Evolutionary conservation across 305 asterid genomes (phyloP).

Genomic region (Euphrasia arctica): DNA sequence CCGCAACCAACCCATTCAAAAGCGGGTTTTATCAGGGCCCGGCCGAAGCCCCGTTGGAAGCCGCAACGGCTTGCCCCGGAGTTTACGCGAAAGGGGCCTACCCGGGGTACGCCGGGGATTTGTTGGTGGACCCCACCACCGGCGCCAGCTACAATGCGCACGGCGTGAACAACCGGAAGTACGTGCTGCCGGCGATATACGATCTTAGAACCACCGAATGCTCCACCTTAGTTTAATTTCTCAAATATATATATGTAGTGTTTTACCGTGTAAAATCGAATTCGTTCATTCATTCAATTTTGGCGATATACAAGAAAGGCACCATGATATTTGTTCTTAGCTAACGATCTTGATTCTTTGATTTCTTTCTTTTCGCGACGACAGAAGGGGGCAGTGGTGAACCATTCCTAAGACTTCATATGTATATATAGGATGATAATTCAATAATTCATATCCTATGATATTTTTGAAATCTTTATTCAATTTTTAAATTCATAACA

Average conservation of each 20-base stretch:
- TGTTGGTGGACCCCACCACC: constrained; percentile 43
- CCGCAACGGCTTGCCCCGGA: constrained; percentile 44
- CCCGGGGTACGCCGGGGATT: constrained; percentile 54
- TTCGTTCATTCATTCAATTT: constrained; percentile 17
- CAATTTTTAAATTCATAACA: no score
- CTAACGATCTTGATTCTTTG: no score
- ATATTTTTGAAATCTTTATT: no score
- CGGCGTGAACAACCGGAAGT: constrained; percentile 46
- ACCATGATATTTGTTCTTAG: no score
- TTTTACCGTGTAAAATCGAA: not conserved
- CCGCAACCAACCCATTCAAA: constrained; percentile 42
- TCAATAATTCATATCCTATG: no score
- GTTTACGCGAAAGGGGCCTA: constrained; percentile 43
- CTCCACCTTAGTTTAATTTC: constrained; percentile 35
- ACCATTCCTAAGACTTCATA: no score
- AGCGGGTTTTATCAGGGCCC: constrained; percentile 45
- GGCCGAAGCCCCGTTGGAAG: constrained; percentile 43
- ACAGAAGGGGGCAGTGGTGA: no score
- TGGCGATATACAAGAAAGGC: not conserved
- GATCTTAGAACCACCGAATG: constrained; percentile 46
- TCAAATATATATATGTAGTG: not conserved
- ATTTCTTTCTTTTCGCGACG: no score
- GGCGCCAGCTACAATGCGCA: constrained; percentile 65
- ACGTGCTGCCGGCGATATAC: constrained; percentile 48
- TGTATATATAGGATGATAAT: no score